These are phyloP conservation scores for Phalaenopsis hybrid DNA, from an alignment of 116 monocot genomes.

Conservation along the genomic window DNA sequence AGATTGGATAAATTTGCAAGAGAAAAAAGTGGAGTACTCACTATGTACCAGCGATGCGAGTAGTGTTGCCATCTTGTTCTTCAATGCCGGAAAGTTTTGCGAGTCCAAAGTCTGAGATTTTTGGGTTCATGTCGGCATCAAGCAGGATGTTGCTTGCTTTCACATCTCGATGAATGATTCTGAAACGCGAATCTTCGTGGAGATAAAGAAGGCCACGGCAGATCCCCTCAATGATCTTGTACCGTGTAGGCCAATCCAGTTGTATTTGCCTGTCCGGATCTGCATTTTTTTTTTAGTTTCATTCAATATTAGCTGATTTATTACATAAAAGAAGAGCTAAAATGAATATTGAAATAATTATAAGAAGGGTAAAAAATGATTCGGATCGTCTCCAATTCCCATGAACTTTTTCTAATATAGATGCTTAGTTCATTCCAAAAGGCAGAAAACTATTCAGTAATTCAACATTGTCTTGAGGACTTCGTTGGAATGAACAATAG, in stretches of 20 bases:
- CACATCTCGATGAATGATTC: slow-evolving; percentile 20
- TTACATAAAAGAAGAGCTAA: too few relatives aligned
- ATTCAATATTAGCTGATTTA: too few relatives aligned
- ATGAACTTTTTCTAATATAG: too few relatives aligned
- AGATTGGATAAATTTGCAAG: neutral
- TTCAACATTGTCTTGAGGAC: too few relatives aligned
- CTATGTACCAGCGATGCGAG: slow-evolving; percentile 15
- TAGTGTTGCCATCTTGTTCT: slow-evolving; percentile 4
- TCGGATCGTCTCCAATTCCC: too few relatives aligned
- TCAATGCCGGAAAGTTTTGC: slow-evolving; percentile 13
- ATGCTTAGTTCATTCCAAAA: too few relatives aligned
- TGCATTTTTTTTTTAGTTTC: neutral
- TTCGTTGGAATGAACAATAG: too few relatives aligned
- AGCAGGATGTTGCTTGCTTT: slow-evolving; percentile 25
- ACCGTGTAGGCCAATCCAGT: slow-evolving; percentile 11
- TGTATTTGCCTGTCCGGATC: neutral
- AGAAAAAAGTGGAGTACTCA: neutral
- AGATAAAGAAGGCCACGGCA: slow-evolving; percentile 21
- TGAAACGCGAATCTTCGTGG: slow-evolving; percentile 20
- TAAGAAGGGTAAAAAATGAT: too few relatives aligned
- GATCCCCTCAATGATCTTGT: slow-evolving; percentile 21
- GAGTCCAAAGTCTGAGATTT: slow-evolving; percentile 22
- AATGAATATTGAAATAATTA: too few relatives aligned
- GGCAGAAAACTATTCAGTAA: too few relatives aligned
- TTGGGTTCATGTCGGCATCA: slow-evolving; percentile 18